phyloP scores from a whole-genome alignment of 495 filamentous ascomycete species.

The Neurospora sp. region DNA sequence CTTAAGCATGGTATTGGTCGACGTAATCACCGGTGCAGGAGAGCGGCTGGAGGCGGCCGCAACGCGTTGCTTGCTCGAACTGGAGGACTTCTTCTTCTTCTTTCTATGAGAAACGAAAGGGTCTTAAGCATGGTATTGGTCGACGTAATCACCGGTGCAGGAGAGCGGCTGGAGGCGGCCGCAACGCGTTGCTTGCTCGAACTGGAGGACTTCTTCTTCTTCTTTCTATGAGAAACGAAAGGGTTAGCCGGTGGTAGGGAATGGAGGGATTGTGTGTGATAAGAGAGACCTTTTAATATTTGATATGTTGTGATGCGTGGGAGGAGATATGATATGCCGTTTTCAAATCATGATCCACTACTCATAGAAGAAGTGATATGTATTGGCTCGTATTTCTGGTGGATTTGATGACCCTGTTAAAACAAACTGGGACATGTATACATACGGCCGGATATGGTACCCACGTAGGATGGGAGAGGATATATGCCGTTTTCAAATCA shows the following conservation, averaged over 20 bases:
- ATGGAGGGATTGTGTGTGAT: background rate
- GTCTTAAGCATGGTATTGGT: slow-evolving; percentile 21
- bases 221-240: background rate
- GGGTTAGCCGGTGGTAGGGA: background rate
- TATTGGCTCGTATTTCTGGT: background rate
- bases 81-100: too few species aligned
- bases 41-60: too few species aligned
- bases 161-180: background rate
- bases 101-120: too few species aligned
- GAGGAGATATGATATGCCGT: background rate
- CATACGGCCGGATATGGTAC: background rate
- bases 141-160: background rate
- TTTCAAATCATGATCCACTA: background rate
- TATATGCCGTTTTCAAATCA: too few species aligned
- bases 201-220: background rate
- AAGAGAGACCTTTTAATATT: background rate
- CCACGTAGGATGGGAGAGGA: background rate
- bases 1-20: too few species aligned
- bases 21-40: too few species aligned
- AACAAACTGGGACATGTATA: background rate
- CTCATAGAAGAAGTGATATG: slow-evolving; percentile 1
- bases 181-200: background rate
- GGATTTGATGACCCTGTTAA: background rate
- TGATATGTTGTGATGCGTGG: background rate
- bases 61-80: too few species aligned